These are phyloP conservation scores for Sphaerobolus stellatus DNA, from an alignment of 1,284 basidiomycete genomes.

Conservation along the genomic window DNA sequence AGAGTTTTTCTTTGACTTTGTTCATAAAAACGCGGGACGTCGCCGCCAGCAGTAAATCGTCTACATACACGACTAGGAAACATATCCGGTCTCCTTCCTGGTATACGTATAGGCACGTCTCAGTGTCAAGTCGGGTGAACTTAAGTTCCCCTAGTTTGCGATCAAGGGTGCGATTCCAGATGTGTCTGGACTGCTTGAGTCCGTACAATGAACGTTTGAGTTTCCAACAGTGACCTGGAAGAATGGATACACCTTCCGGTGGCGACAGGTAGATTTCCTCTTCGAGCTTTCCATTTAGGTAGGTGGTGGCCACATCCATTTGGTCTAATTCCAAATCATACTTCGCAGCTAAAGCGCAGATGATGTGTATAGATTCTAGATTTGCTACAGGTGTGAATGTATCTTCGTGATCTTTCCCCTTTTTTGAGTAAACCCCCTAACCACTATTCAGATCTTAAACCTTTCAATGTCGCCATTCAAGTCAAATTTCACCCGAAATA, in stretches of 20 bases:
- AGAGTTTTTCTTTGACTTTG: slow-evolving; percentile 29
- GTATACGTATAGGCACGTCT: slow-evolving; percentile 32
- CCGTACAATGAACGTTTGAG: slow-evolving; percentile 40
- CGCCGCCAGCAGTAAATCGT: slow-evolving; percentile 34
- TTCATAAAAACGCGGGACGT: slow-evolving; percentile 18
- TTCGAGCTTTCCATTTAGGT: slow-evolving; percentile 41
- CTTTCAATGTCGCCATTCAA: slow-evolving; percentile 26
- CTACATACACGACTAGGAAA: slow-evolving; percentile 34
- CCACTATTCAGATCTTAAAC: slow-evolving; percentile 38
- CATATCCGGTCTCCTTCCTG: slow-evolving; percentile 16
- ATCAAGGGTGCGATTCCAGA: slow-evolving; percentile 40
- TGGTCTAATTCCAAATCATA: too few species aligned
- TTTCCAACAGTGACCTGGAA: slow-evolving; percentile 32
- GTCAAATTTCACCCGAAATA: slow-evolving; percentile 33
- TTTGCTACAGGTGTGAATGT: slow-evolving; percentile 43
- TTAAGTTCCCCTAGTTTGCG: slow-evolving; percentile 26
- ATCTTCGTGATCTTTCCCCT: slow-evolving; percentile 39
- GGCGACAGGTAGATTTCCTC: slow-evolving; percentile 42
- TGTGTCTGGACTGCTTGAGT: slow-evolving; percentile 36
- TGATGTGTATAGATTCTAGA: too few species aligned
- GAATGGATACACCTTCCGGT: slow-evolving; percentile 28
- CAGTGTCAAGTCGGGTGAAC: slow-evolving; percentile 18
- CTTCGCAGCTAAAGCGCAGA: too few species aligned
- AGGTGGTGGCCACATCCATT: slow-evolving; percentile 50
- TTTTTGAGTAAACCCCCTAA: slow-evolving; percentile 39